Evolutionary conservation across 1,284 basidiomycete species (phyloP).

Genomic region (Ganoderma multipileum): DNA sequence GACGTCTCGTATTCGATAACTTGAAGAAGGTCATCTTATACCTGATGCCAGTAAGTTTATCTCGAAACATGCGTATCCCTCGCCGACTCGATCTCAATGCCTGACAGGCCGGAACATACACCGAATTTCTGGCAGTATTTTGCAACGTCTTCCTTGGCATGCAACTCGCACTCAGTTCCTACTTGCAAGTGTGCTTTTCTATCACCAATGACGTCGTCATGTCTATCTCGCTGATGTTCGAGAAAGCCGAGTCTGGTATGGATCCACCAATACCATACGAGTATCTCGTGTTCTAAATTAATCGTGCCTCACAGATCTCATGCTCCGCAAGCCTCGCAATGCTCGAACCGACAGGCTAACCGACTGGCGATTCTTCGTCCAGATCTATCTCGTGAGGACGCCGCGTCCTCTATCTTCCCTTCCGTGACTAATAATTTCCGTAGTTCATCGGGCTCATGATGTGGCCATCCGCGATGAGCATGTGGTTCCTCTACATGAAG

Average conservation of each 20-base stretch:
- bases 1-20: constrained; percentile 73
- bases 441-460: constrained; percentile 54
- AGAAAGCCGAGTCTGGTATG: constrained; percentile 57
- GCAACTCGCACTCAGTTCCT: constrained; percentile 50
- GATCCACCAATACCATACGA: constrained; percentile 10
- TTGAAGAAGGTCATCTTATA: constrained; percentile 62
- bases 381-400: constrained; percentile 70
- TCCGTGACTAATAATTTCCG: not conserved
- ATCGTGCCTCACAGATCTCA: constrained; percentile 37
- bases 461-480: constrained; percentile 55
- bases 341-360: constrained; percentile 61
- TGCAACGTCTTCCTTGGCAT: constrained; percentile 56
- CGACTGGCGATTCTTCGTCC: constrained; percentile 57
- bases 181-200: constrained; percentile 54
- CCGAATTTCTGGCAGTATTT: constrained; percentile 75
- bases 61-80: not conserved
- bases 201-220: constrained; percentile 56
- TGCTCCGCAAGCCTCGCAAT: constrained; percentile 70
- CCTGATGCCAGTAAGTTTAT: constrained; percentile 49
- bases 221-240: constrained; percentile 56
- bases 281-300: constrained; percentile 21
- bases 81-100: not conserved
- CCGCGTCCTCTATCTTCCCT: no score
- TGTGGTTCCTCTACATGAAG: constrained; percentile 46
- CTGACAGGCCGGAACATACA: constrained; percentile 48